These are phyloP conservation scores for Canavalia ensiformis DNA, from an alignment of 306 rosid species.

Conservation along the genomic window DNA sequence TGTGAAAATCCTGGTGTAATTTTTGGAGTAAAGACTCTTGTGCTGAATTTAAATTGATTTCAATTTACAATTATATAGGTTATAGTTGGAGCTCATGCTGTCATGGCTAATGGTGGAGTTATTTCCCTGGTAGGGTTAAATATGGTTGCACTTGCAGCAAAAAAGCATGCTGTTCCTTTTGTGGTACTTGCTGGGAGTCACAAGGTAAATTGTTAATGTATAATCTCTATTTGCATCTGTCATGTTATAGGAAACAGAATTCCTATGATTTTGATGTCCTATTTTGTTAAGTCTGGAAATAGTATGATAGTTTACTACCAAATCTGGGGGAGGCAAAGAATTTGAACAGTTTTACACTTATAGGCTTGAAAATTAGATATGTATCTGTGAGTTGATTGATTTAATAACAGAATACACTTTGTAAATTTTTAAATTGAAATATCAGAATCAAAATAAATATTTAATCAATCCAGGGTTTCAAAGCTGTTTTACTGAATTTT, in stretches of 20 bases:
- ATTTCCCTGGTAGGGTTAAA: slow-evolving; percentile 93
- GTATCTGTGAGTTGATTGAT: slow-evolving; percentile 10
- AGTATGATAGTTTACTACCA: slow-evolving; percentile 21
- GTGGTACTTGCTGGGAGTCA: slow-evolving; percentile 99
- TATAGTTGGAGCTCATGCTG: slow-evolving; percentile 98
- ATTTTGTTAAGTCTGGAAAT: slow-evolving; percentile 33
- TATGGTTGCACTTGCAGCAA: slow-evolving; percentile 99
- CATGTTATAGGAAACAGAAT: slow-evolving; percentile 13
- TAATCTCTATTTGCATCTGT: slow-evolving; percentile 30
- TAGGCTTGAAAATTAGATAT: slow-evolving; percentile 6
- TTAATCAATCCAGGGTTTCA: neutral
- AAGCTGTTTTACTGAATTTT: slow-evolving; percentile 10
- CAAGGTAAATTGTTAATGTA: slow-evolving; percentile 68
- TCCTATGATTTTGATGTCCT: slow-evolving; percentile 14
- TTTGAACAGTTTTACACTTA: neutral
- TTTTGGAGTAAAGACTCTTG: slow-evolving; percentile 18
- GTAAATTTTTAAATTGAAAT: slow-evolving; percentile 8
- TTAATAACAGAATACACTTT: slow-evolving; percentile 13
- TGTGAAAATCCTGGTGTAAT: slow-evolving; percentile 25
- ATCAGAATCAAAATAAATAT: neutral
- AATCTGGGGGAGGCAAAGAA: neutral
- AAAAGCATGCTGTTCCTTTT: slow-evolving; percentile 98
- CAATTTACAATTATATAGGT: slow-evolving; percentile 66
- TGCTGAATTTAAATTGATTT: slow-evolving; percentile 41
- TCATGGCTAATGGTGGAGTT: slow-evolving; percentile 99